Base-by-base conservation (phyloP, 106 monocot species). In the Apostasia shenzhenica region DNA sequence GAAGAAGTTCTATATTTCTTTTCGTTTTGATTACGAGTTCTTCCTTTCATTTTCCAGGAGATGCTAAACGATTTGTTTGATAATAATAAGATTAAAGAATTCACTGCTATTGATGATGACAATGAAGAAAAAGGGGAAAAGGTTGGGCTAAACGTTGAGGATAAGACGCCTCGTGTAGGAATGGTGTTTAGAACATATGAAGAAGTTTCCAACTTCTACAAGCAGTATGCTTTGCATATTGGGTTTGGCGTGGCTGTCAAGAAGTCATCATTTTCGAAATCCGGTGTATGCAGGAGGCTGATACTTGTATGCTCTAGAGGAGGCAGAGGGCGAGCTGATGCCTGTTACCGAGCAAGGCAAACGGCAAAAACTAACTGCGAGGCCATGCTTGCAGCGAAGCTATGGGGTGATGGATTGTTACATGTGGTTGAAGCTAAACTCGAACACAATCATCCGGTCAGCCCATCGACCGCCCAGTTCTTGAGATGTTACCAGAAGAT, bases 391-490 rank as follows among this genome's bases (percentile, higher is more conserved):
- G 72, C 72, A 5, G 67, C 73, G 42, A 90, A 90, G 73, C 61
- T 82, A 6, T 71, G 76, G 66, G 74, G 78, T 4, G 86, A 90
- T 61, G 86, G 86, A 2, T 78, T 80, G 47, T 67, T 90, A 63
- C 89, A 83, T 71, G 41, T 90, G 41, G 81, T 78, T 56, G 78
- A 76, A 46, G 80, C 70, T 48, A 73, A 78, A 66, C 78, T 86
- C 38, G 90, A 86, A 52, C 90, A 90, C 68, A 90, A 90, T 47
- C 90, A 90, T 81, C 83, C 75, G 8, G 65, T 86, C 2, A 78
- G 65, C 66, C 86, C 82, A 13, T 76, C 83, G 13, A 69, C 72
- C 2, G 77, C 80, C 26, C 73, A 72, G 47, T 72, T 73, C 47
- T 57, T 80, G 61, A 82, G 73, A 70, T 77, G 82, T 59, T 75